Conservation (phyloP, 2,329 filamentous ascomycete species). For the Fusarium sp. region DNA sequence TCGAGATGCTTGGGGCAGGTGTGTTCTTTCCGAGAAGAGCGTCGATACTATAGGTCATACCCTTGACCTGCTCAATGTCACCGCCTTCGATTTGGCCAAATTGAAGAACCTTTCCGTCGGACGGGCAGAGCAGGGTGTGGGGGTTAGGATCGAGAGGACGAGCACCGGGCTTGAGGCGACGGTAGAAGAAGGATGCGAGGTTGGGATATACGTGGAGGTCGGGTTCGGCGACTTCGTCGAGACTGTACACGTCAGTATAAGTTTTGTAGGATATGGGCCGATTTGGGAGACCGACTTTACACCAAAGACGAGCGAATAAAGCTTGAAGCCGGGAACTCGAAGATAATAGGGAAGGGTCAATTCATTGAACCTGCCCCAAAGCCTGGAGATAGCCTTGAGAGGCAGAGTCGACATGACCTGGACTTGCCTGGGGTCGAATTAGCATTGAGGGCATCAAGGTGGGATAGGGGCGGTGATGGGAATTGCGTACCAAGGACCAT, state of each 20-base stretch:
- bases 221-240: conserved; percentile 87
- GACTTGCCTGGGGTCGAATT: conserved; percentile 72
- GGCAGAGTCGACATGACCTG: conserved; percentile 94
- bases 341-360: conserved; percentile 88
- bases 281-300: conserved; percentile 68
- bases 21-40: conserved; percentile 82
- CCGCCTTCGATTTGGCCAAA: conserved; percentile 93
- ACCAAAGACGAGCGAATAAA: conserved; percentile 93
- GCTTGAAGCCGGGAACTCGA: conserved; percentile 88
- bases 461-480: conserved; percentile 23
- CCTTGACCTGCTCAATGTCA: conserved; percentile 98
- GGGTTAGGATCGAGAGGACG: conserved; percentile 86
- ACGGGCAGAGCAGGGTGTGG: conserved; percentile 85
- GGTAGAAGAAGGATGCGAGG: conserved; percentile 96
- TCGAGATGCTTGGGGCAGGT: conserved; percentile 66
- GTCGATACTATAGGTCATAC: conserved; percentile 97
- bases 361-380: conserved; percentile 95
- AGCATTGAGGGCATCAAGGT: conserved; percentile 16
- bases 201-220: conserved; percentile 94
- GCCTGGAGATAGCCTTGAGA: conserved; percentile 86
- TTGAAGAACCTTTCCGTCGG: conserved; percentile 91
- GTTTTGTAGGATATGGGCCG: background rate
- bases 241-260: conserved; percentile 59
- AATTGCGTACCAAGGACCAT: conserved; percentile 79
- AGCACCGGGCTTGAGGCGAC: conserved; percentile 87